A percentile compares a stretch with the other conserved stretches of the same genome.
Conservation (phyloP, 2,329 filamentous ascomycete species). For the Fusarium brachygibbosum region DNA sequence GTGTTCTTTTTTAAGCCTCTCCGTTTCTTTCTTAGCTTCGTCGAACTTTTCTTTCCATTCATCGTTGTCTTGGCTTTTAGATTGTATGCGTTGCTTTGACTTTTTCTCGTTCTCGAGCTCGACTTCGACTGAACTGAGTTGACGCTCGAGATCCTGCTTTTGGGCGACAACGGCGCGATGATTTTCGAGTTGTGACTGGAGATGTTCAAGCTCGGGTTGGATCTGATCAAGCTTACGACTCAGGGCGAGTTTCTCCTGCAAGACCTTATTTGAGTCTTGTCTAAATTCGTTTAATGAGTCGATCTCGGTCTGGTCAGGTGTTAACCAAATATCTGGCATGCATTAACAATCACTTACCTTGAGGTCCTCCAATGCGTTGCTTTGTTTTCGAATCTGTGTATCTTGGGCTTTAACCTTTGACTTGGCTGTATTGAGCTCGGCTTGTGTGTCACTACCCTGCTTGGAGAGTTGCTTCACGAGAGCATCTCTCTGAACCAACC, state of each 20-base stretch:
- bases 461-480: conserved; percentile 65
- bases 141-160: conserved; percentile 83
- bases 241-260: conserved; percentile 70
- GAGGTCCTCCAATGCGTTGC: conserved; percentile 62
- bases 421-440: conserved; percentile 60
- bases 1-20: conserved; percentile 60
- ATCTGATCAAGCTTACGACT: conserved; percentile 65
- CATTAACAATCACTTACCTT: conserved; percentile 55
- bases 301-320: conserved; percentile 72
- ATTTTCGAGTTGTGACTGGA: conserved; percentile 66
- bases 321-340: background rate
- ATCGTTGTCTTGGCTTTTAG: conserved; percentile 56
- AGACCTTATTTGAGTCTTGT: conserved; percentile 76
- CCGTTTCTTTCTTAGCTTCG: conserved; percentile 59
- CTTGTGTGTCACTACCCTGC: conserved; percentile 57
- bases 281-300: conserved; percentile 75
- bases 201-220: conserved; percentile 69
- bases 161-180: conserved; percentile 80
- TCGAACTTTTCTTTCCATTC: conserved; percentile 56
- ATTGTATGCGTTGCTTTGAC: conserved; percentile 51
- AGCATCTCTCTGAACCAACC: conserved; percentile 71
- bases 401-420: conserved; percentile 62
- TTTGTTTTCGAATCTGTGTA: conserved; percentile 62
- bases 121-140: conserved; percentile 81
- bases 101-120: conserved; percentile 83